phyloP scores from a whole-genome alignment of 2,329 filamentous ascomycete species.

The Talaromyces sp. region DNA sequence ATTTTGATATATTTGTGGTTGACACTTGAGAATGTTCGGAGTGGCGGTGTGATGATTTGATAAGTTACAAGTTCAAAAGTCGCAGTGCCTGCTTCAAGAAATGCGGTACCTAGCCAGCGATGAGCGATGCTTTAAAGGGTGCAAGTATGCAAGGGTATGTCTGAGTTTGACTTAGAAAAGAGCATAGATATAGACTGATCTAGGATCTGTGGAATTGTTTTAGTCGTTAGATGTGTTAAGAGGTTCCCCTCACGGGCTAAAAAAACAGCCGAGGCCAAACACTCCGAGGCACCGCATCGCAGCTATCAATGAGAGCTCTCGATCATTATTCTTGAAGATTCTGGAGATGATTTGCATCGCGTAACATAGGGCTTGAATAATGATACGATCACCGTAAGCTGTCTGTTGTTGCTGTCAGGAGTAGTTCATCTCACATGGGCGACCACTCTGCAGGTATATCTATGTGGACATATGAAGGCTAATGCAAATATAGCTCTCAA shows the following conservation, averaged over 20 bases:
- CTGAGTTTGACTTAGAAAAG: neutral
- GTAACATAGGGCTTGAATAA: neutral
- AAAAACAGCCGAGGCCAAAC: conserved; percentile 6
- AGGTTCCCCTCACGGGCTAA: conserved; percentile 12
- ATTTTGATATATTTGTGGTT: conserved; percentile 21
- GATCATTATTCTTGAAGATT: neutral
- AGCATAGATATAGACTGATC: neutral
- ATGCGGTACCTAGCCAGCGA: neutral
- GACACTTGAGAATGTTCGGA: neutral
- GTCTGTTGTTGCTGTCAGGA: neutral
- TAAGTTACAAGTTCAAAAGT: neutral
- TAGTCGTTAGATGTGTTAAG: too few relatives aligned
- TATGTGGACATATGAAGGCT: neutral
- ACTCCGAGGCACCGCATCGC: conserved; percentile 6
- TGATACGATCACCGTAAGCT: neutral
- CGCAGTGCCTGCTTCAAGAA: neutral
- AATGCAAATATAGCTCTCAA: neutral
- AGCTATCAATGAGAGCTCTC: neutral
- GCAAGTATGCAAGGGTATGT: neutral
- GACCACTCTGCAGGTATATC: neutral
- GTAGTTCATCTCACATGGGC: neutral
- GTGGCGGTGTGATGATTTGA: neutral
- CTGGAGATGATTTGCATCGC: neutral
- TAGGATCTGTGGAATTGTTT: neutral
- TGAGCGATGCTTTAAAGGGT: neutral